These are phyloP conservation scores for Xerocomellus intermedius DNA, from an alignment of 768 basidiomycete genomes.

Conservation along the genomic window DNA sequence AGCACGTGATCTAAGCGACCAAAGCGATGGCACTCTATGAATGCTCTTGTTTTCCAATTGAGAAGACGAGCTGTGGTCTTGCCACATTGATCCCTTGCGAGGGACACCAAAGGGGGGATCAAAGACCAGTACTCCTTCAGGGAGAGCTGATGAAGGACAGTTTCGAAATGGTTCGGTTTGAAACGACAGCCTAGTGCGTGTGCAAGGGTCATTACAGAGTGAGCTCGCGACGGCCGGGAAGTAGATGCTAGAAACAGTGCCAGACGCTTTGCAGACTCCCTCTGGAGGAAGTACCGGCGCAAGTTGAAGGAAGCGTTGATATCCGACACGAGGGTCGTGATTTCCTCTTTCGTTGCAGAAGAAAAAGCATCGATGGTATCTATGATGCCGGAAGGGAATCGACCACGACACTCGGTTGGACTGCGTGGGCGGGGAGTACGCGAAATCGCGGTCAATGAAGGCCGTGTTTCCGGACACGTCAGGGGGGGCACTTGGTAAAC, in stretches of 20 bases:
- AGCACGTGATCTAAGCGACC: conserved; percentile 44
- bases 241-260: conserved; percentile 35
- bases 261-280: conserved; percentile 32
- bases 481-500: not conserved
- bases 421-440: not conserved
- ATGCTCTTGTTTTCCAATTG: conserved; percentile 67
- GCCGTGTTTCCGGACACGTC: not conserved
- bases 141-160: conserved; percentile 50
- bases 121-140: conserved; percentile 46
- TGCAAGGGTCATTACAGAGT: conserved; percentile 47
- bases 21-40: conserved; percentile 54
- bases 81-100: conserved; percentile 50
- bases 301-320: conserved; percentile 24
- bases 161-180: conserved; percentile 58
- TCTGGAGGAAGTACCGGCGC: conserved; percentile 31
- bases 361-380: conserved; percentile 27
- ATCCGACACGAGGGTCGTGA: conserved; percentile 5
- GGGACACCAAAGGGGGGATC: conserved; percentile 46
- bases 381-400: conserved; percentile 26
- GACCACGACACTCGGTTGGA: conserved; percentile 4
- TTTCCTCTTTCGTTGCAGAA: conserved; percentile 13
- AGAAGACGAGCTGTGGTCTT: conserved; percentile 55
- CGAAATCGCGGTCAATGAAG: not conserved
- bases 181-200: conserved; percentile 48
- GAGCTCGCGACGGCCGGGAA: conserved; percentile 39